Conservation (phyloP, 768 basidiomycete genomes). For the Xanthoconium purpureum region DNA sequence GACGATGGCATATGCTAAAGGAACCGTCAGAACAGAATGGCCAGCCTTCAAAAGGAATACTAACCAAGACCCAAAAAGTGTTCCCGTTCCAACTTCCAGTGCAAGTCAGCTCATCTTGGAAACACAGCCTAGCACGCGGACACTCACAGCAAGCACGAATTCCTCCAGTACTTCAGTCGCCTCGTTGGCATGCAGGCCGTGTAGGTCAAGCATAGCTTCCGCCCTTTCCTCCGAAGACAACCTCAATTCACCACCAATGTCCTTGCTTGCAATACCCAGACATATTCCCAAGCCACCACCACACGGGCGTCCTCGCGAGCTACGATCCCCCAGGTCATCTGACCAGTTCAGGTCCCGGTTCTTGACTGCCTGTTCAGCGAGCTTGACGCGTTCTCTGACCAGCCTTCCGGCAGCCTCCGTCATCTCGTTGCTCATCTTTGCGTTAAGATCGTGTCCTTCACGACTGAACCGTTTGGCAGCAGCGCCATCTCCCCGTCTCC, state of each 20-base stretch:
- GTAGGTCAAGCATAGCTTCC: conserved; percentile 84
- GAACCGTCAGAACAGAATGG: conserved; percentile 6
- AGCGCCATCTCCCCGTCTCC: conserved; percentile 93
- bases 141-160: conserved; percentile 80
- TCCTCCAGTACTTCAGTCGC: conserved; percentile 88
- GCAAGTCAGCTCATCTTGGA: conserved; percentile 12
- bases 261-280: conserved; percentile 76
- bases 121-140: background rate
- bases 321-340: conserved; percentile 80
- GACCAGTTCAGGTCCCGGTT: conserved; percentile 69
- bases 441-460: conserved; percentile 92
- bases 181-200: conserved; percentile 92
- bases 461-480: conserved; percentile 92
- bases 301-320: conserved; percentile 65
- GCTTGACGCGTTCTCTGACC: conserved; percentile 74
- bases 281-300: conserved; percentile 84
- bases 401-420: conserved; percentile 79
- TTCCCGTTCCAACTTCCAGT: conserved; percentile 73
- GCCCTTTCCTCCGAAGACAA: conserved; percentile 83
- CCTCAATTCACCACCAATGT: conserved; percentile 50
- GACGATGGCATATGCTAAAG: conserved; percentile 78
- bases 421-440: conserved; percentile 87
- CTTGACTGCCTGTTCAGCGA: conserved; percentile 75
- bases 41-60: conserved; percentile 22
- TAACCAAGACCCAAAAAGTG: conserved; percentile 82